Conservation (phyloP, 331 rosid species). For the Phaseolus coccineus region DNA sequence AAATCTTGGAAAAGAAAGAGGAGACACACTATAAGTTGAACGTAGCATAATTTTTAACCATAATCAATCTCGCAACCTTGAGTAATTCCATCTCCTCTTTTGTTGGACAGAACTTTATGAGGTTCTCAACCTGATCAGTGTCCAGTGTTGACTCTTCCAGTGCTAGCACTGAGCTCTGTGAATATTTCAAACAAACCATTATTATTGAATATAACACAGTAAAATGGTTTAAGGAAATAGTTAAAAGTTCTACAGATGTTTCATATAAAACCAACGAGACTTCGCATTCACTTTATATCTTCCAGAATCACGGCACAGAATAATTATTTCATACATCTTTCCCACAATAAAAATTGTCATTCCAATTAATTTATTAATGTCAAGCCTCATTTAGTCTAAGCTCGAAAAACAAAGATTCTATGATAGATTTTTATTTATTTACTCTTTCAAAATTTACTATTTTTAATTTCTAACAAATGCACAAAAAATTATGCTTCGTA, state of each 20-base stretch:
- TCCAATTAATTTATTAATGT: background rate
- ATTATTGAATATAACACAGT: constrained; percentile 36
- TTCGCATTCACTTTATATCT: background rate
- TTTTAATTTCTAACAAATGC: background rate
- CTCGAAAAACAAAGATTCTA: constrained; percentile 1
- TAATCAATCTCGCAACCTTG: constrained; percentile 63
- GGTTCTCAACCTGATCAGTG: constrained; percentile 88
- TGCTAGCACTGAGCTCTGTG: constrained; percentile 82
- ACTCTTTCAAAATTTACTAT: background rate
- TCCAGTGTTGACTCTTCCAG: constrained; percentile 83
- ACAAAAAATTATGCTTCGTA: background rate
- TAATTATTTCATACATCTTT: constrained; percentile 2
- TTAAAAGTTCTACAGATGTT: constrained; percentile 24
- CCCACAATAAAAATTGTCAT: background rate
- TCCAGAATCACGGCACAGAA: background rate
- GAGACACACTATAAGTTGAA: constrained; percentile 17
- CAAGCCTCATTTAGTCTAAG: background rate
- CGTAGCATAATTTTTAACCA: constrained; percentile 36
- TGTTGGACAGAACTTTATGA: constrained; percentile 90
- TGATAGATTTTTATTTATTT: background rate
- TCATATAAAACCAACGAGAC: background rate
- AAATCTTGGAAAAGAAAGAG: constrained; percentile 38
- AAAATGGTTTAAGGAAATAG: background rate
- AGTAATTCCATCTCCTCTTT: constrained; percentile 94
- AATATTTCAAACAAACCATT: constrained; percentile 50